phyloP scores from a whole-genome alignment of 805 yeast genomes.

The Lachancea lanzarotensis region DNA sequence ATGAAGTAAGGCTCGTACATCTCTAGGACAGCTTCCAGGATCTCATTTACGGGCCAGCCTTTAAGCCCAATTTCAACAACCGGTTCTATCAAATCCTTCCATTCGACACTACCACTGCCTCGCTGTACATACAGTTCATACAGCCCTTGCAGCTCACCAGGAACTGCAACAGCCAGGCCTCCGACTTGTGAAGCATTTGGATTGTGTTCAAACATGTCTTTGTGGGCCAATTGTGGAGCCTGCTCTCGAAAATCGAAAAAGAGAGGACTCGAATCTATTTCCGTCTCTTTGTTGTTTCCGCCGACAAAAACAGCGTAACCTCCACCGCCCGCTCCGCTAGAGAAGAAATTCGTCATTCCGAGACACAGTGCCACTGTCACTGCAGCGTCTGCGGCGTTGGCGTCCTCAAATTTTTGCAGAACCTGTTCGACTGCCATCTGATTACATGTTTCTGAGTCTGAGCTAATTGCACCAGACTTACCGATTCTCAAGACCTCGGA shows the following conservation, averaged over 20 bases:
- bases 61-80: constrained; percentile 55
- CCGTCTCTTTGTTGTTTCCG: constrained; percentile 14
- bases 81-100: constrained; percentile 72
- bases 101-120: constrained; percentile 63
- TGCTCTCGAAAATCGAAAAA: constrained; percentile 82
- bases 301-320: constrained; percentile 50
- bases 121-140: constrained; percentile 51
- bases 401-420: constrained; percentile 33
- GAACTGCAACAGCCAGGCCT: constrained; percentile 83
- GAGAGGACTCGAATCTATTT: constrained; percentile 37
- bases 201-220: constrained; percentile 54
- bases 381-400: constrained; percentile 92
- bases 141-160: constrained; percentile 89
- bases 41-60: constrained; percentile 55
- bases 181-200: constrained; percentile 57
- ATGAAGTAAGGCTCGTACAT: constrained; percentile 32
- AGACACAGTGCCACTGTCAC: constrained; percentile 83
- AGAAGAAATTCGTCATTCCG: constrained; percentile 75
- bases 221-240: constrained; percentile 62
- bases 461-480: constrained; percentile 31
- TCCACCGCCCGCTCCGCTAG: constrained; percentile 93
- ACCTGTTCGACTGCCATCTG: constrained; percentile 24
- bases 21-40: constrained; percentile 40
- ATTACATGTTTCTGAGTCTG: constrained; percentile 34
- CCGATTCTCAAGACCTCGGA: constrained; percentile 20